phyloP scores from a whole-genome alignment of 176 grass and related monocot genomes.

The Tillandsia fasciculata region DNA sequence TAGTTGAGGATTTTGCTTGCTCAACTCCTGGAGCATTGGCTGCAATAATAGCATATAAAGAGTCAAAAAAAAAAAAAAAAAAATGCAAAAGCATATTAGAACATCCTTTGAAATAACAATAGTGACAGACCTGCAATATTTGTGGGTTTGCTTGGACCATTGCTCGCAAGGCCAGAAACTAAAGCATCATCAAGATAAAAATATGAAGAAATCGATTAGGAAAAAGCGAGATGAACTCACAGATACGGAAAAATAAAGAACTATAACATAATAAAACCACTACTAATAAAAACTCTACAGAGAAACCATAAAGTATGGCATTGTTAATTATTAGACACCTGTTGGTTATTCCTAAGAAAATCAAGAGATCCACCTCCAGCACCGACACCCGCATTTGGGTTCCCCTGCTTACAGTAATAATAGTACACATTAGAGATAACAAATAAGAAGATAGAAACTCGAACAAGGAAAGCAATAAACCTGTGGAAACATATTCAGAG shows the following conservation, averaged over 20 bases:
- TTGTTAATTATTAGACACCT: constrained; percentile 38
- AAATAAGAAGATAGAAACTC: constrained; percentile 10
- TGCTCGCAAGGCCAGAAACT: constrained; percentile 87
- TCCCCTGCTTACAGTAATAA: constrained; percentile 29
- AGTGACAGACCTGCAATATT: constrained; percentile 68
- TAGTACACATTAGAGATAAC: constrained; percentile 20
- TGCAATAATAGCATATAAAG: constrained; percentile 28
- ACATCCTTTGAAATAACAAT: constrained; percentile 7
- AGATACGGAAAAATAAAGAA: not conserved
- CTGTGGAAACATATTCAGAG: constrained; percentile 92
- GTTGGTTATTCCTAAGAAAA: constrained; percentile 79
- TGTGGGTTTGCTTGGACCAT: constrained; percentile 95
- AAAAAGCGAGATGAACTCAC: not conserved
- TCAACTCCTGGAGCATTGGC: constrained; percentile 94
- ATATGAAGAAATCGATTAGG: not conserved
- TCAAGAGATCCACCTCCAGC: constrained; percentile 67
- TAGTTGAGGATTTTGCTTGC: constrained; percentile 89
- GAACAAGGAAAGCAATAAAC: constrained; percentile 24
- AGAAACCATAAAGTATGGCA: constrained; percentile 9
- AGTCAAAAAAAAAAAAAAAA: not conserved
- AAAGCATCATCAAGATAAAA: constrained; percentile 13
- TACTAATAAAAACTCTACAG: not conserved
- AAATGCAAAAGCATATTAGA: not conserved
- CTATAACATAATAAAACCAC: not conserved
- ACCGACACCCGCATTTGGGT: constrained; percentile 42